These are phyloP conservation scores for Annona cherimola DNA, from an alignment of 164 flowering plant genomes.

Conservation along the genomic window DNA sequence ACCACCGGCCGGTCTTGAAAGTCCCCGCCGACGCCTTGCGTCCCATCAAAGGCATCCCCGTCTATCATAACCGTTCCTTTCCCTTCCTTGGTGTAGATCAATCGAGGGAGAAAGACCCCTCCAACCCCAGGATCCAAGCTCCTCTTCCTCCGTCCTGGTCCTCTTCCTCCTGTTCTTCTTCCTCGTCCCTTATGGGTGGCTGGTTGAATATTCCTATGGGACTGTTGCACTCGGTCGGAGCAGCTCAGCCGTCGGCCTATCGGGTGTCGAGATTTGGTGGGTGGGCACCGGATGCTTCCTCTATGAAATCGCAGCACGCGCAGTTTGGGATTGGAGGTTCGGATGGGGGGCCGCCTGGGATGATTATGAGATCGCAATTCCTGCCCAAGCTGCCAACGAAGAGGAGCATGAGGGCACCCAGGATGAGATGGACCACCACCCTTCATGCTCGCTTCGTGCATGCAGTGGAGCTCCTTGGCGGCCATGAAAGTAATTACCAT, in stretches of 20 bases:
- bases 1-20: conserved; percentile 19
- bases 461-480: conserved; percentile 74
- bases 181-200: conserved; percentile 17
- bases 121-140: conserved; percentile 30
- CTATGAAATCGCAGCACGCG: conserved; percentile 22
- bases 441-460: conserved; percentile 69
- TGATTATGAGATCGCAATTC: conserved; percentile 47
- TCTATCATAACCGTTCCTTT: conserved; percentile 49
- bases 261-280: conserved; percentile 38
- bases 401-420: conserved; percentile 62
- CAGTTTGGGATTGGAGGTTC: conserved; percentile 29
- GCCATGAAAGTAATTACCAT: conserved; percentile 57
- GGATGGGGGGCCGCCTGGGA: conserved; percentile 23
- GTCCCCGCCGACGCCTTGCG: conserved; percentile 23
- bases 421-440: conserved; percentile 73
- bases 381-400: conserved; percentile 44
- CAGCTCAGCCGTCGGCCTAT: conserved; percentile 15
- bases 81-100: conserved; percentile 37
- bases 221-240: conserved; percentile 24
- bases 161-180: conserved; percentile 17
- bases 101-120: conserved; percentile 28
- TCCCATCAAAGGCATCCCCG: conserved; percentile 64
- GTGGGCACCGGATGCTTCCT: conserved; percentile 24
- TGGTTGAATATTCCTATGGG: conserved; percentile 29
- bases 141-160: conserved; percentile 21